These are phyloP conservation scores for Saturnispora besseyi DNA, from an alignment of 805 yeast species.

Conservation along the genomic window DNA sequence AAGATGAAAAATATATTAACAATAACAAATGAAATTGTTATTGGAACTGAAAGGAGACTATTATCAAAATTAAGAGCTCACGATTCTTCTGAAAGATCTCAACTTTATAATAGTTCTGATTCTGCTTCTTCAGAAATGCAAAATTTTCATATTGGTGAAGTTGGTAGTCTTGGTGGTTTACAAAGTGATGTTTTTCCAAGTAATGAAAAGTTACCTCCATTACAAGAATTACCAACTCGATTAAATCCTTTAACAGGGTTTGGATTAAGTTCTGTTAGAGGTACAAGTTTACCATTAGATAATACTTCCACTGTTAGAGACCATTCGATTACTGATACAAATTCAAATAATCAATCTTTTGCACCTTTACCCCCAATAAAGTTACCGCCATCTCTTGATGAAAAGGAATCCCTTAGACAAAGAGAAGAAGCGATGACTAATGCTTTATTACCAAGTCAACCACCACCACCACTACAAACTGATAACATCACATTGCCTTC, in stretches of 20 bases:
- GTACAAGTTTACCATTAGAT: background rate
- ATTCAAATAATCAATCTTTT: background rate
- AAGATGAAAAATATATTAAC: slow-evolving; percentile 70
- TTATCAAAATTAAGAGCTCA: slow-evolving; percentile 18
- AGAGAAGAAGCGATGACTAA: slow-evolving; percentile 33
- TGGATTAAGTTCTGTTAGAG: background rate
- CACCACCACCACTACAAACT: slow-evolving; percentile 15
- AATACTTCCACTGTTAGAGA: slow-evolving; percentile 4
- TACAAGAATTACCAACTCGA: slow-evolving; percentile 1
- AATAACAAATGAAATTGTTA: slow-evolving; percentile 67
- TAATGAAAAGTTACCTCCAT: slow-evolving; percentile 4
- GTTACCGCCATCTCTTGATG: slow-evolving; percentile 22
- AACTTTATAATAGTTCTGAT: background rate
- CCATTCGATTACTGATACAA: background rate
- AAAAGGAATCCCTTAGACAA: slow-evolving; percentile 46
- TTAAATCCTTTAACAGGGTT: background rate
- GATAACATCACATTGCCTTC: slow-evolving; percentile 2
- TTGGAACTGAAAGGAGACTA: slow-evolving; percentile 63
- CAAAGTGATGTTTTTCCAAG: background rate
- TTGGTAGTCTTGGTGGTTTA: slow-evolving; percentile 1
- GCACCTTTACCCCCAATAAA: slow-evolving; percentile 10
- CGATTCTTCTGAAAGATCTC: slow-evolving; percentile 10
- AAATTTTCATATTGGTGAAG: slow-evolving; percentile 1
- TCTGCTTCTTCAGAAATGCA: slow-evolving; percentile 2
- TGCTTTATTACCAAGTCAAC: slow-evolving; percentile 56